phyloP scores from a whole-genome alignment of 345 rosid species.

The Ceriops tagal region DNA sequence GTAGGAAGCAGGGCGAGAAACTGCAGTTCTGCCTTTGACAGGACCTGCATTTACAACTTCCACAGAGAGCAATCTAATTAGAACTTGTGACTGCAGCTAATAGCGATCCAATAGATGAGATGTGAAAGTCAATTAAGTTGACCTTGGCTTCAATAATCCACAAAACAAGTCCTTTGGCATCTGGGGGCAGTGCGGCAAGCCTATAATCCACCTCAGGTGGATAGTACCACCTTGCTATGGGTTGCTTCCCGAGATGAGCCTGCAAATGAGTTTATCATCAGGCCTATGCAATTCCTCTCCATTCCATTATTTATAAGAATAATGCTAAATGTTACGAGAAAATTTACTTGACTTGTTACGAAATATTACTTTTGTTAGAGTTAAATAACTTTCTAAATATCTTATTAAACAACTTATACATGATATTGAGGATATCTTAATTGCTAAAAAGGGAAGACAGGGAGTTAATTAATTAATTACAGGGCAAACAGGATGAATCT shows the following conservation, averaged over 20 bases:
- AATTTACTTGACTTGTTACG: too few species aligned
- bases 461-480: conserved; percentile 29
- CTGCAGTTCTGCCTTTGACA: conserved; percentile 80
- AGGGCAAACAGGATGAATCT: conserved; percentile 87
- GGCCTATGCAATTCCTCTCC: too few species aligned
- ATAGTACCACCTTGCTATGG: conserved; percentile 91
- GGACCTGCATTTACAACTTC: conserved; percentile 42
- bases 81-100: background rate
- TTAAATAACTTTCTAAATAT: too few species aligned
- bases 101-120: too few species aligned
- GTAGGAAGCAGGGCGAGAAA: conserved; percentile 87
- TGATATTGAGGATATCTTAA: too few species aligned
- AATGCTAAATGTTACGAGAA: too few species aligned
- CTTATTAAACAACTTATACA: too few species aligned
- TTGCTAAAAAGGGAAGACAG: background rate
- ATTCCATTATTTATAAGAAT: too few species aligned
- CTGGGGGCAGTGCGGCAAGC: conserved; percentile 62
- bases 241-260: conserved; percentile 94
- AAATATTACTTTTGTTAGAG: too few species aligned
- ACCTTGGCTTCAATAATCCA: conserved; percentile 97
- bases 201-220: conserved; percentile 92
- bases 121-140: background rate
- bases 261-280: conserved; percentile 3
- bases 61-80: background rate
- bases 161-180: conserved; percentile 80